A percentile compares a stretch with the other conserved stretches of the same genome.
Conservation (phyloP, 2,329 filamentous ascomycete genomes). For the Pseudogymnoascus sp. region DNA sequence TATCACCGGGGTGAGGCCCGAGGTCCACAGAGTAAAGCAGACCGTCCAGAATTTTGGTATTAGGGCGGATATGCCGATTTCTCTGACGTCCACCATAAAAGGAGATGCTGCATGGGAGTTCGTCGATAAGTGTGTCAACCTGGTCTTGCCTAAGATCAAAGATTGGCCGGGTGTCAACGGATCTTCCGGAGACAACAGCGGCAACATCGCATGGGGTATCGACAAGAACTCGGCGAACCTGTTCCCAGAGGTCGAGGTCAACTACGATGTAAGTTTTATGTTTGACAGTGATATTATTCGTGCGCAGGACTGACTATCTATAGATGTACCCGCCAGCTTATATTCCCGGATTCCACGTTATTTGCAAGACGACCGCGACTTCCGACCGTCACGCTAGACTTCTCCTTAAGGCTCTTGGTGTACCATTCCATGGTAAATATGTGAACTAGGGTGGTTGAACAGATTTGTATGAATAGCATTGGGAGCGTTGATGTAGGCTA, state of each 20-base stretch:
- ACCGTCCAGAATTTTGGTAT: constrained; percentile 72
- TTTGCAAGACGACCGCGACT: constrained; percentile 26
- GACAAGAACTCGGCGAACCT: constrained; percentile 65
- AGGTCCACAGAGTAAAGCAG: constrained; percentile 60
- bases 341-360: constrained; percentile 32
- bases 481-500: constrained; percentile 11
- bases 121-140: constrained; percentile 78
- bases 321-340: constrained; percentile 51
- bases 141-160: constrained; percentile 92
- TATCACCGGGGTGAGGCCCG: constrained; percentile 70
- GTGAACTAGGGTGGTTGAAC: constrained; percentile 19
- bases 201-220: constrained; percentile 81
- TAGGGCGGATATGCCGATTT: constrained; percentile 60
- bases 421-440: constrained; percentile 25
- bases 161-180: constrained; percentile 81
- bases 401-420: constrained; percentile 24
- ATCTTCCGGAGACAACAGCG: constrained; percentile 72
- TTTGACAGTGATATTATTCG: not conserved
- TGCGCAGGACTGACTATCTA: constrained; percentile 14
- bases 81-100: constrained; percentile 68
- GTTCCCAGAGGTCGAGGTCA: constrained; percentile 92
- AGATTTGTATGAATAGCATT: constrained; percentile 7
- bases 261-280: constrained; percentile 71
- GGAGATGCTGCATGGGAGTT: constrained; percentile 86
- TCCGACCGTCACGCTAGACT: constrained; percentile 26